phyloP scores from a whole-genome alignment of 2,329 filamentous ascomycete genomes.

The Colletotrichum eleusines region DNA sequence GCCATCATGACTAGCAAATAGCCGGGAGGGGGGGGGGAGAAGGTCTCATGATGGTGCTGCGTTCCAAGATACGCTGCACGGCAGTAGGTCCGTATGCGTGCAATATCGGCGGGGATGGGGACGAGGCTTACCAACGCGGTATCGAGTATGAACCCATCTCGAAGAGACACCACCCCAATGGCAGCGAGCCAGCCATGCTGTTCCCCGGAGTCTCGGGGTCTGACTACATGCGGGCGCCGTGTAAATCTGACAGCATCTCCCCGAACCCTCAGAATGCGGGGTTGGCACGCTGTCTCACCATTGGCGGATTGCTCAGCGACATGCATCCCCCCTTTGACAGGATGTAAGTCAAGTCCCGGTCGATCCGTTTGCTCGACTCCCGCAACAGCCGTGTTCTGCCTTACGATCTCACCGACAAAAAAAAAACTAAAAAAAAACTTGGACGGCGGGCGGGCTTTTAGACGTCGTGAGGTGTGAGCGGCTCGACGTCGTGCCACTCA shows the following conservation, averaged over 20 bases:
- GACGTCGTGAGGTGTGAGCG: neutral
- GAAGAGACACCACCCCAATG: too few relatives aligned
- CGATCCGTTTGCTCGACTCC: neutral
- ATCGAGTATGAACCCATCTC: neutral
- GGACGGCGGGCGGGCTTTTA: neutral
- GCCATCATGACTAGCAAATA: conserved; percentile 15
- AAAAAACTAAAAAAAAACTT: too few relatives aligned
- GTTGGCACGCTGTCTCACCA: neutral
- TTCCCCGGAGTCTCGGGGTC: conserved; percentile 8
- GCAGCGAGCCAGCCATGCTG: neutral
- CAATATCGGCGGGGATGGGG: neutral
- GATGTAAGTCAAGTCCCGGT: neutral
- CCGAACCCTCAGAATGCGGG: conserved; percentile 19
- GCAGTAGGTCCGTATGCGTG: conserved; percentile 6
- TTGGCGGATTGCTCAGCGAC: neutral
- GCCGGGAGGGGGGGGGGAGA: neutral
- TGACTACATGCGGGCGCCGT: conserved; percentile 30
- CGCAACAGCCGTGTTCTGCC: conserved; percentile 1
- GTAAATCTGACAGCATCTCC: conserved; percentile 23
- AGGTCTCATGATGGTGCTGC: neutral
- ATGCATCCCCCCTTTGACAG: neutral
- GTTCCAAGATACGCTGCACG: neutral
- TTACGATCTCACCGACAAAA: conserved; percentile 14
- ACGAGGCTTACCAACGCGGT: neutral
- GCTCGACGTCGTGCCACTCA: neutral